phyloP scores from a whole-genome alignment of 805 yeast genomes.

The Candida montana region DNA sequence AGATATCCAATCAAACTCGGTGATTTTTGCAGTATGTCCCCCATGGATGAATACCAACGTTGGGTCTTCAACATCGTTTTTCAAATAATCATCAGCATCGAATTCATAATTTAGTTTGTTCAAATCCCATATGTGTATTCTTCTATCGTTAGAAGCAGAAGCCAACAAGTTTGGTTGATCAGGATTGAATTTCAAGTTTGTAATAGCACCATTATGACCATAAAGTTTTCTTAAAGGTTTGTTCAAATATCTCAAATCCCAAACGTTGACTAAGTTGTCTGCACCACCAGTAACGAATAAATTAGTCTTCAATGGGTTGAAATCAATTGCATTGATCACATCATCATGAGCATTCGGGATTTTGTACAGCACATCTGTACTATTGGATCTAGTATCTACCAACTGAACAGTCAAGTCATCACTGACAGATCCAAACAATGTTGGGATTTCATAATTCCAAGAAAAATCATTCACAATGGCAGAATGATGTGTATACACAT shows the following conservation, averaged over 20 bases:
- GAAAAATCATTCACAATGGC: conserved; percentile 65
- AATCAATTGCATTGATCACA: conserved; percentile 63
- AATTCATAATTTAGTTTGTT: conserved; percentile 51
- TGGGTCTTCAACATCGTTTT: conserved; percentile 64
- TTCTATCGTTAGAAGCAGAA: conserved; percentile 59
- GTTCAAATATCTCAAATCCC: conserved; percentile 65
- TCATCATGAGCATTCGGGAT: conserved; percentile 47
- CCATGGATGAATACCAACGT: conserved; percentile 78
- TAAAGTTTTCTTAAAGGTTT: conserved; percentile 57
- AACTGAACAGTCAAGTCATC: conserved; percentile 62
- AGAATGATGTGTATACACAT: conserved; percentile 40
- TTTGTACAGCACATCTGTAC: conserved; percentile 33
- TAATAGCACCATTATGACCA: conserved; percentile 58
- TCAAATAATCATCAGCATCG: conserved; percentile 46
- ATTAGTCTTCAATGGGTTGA: conserved; percentile 49
- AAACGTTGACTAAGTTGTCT: conserved; percentile 66
- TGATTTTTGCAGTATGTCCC: conserved; percentile 71
- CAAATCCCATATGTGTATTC: conserved; percentile 74
- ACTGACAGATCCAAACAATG: conserved; percentile 62
- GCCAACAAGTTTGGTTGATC: conserved; percentile 47
- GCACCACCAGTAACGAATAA: conserved; percentile 73
- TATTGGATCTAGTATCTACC: conserved; percentile 46
- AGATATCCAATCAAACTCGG: conserved; percentile 68
- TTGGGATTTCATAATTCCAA: conserved; percentile 41
- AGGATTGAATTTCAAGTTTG: conserved; percentile 51